A percentile compares a stretch with the other conserved stretches of the same genome.
These are phyloP conservation scores for Amyloporia xantha DNA, from an alignment of 768 basidiomycete species.

Conservation along the genomic window DNA sequence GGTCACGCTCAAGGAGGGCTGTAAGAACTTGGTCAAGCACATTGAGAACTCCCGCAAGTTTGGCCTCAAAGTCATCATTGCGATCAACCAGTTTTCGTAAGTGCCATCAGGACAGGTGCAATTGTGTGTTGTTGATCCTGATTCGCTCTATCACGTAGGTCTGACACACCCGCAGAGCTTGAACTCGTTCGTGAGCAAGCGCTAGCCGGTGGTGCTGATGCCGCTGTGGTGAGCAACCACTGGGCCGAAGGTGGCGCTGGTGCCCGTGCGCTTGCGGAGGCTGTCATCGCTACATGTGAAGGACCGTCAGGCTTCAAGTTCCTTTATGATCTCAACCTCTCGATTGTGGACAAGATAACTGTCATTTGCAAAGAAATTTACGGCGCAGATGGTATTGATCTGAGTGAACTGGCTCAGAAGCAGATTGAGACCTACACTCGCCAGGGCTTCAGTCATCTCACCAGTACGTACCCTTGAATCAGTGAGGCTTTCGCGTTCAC, in stretches of 20 bases:
- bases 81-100: slow-evolving; percentile 91
- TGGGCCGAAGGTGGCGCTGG: slow-evolving; percentile 96
- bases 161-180: slow-evolving; percentile 87
- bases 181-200: slow-evolving; percentile 76
- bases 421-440: slow-evolving; percentile 89
- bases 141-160: slow-evolving; percentile 36
- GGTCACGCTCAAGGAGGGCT: slow-evolving; percentile 82
- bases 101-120: too few species aligned
- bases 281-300: slow-evolving; percentile 84
- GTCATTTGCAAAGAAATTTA: slow-evolving; percentile 90
- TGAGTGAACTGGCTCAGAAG: slow-evolving; percentile 76
- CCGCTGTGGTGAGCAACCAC: slow-evolving; percentile 92
- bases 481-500: not conserved
- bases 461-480: slow-evolving; percentile 46
- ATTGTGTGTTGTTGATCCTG: too few species aligned
- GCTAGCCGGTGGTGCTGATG: slow-evolving; percentile 84
- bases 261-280: slow-evolving; percentile 84
- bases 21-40: slow-evolving; percentile 88
- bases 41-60: slow-evolving; percentile 95
- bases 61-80: slow-evolving; percentile 93
- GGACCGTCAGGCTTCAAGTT: slow-evolving; percentile 82
- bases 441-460: slow-evolving; percentile 76
- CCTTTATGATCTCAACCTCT: slow-evolving; percentile 80
- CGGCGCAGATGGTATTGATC: slow-evolving; percentile 84
- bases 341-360: slow-evolving; percentile 84